A percentile compares a stretch with the other conserved stretches of the same genome.
These are phyloP conservation scores for Pseudopithomyces maydicus DNA, from an alignment of 2,329 filamentous ascomycete genomes.

Conservation along the genomic window DNA sequence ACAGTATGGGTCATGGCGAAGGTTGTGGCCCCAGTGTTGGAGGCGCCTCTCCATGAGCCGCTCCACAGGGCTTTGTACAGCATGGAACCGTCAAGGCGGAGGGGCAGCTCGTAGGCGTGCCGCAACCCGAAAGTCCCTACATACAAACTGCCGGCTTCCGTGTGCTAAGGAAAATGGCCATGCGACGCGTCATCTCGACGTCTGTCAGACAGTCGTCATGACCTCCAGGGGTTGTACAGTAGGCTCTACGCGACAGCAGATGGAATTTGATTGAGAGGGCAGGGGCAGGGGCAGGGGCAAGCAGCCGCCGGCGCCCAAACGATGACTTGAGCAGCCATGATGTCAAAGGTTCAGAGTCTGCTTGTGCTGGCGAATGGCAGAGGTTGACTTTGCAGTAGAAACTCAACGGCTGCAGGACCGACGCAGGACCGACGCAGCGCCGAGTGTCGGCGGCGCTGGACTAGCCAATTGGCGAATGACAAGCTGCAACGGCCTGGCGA, in stretches of 20 bases:
- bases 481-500: neutral
- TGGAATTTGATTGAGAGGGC: neutral
- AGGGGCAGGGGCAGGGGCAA: no score
- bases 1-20: neutral
- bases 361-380: neutral
- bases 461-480: conserved; percentile 1
- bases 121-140: no score
- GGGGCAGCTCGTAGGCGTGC: no score
- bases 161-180: neutral
- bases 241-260: neutral
- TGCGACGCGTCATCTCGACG: conserved; percentile 6
- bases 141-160: neutral
- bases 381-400: neutral
- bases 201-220: neutral
- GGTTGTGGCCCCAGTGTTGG: neutral
- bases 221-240: neutral
- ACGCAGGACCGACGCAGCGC: neutral
- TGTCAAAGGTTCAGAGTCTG: neutral
- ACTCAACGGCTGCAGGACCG: neutral
- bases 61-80: neutral
- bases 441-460: neutral
- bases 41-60: neutral
- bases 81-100: neutral
- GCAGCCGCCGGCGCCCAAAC: neutral
- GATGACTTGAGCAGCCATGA: neutral